A percentile compares a stretch with the other conserved stretches of the same genome.
Evolutionary conservation across 2,329 filamentous ascomycete species (phyloP).

Genomic region (Epichloe hybrida): DNA sequence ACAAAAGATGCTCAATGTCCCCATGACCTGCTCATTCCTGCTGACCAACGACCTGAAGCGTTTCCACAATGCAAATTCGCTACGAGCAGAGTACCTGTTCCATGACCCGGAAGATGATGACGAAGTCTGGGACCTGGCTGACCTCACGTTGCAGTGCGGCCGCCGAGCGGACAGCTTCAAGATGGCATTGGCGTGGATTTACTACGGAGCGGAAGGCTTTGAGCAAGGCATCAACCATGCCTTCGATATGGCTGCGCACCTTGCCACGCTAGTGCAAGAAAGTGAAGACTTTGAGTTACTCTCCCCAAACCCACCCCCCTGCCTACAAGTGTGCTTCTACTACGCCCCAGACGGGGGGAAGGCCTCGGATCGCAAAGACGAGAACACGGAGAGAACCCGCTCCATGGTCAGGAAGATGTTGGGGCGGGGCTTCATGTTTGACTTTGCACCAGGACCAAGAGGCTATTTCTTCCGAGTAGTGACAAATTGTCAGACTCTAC

Average conservation of each 20-base stretch:
- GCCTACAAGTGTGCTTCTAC: constrained; percentile 91
- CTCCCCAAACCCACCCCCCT: constrained; percentile 64
- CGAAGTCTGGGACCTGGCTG: constrained; percentile 77
- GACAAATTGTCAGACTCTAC: constrained; percentile 40
- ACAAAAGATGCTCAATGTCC: constrained; percentile 92
- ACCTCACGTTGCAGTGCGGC: constrained; percentile 85
- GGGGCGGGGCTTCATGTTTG: constrained; percentile 42
- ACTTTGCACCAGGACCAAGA: constrained; percentile 40
- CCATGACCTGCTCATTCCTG: constrained; percentile 80
- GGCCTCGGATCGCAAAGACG: constrained; percentile 25
- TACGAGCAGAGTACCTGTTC: constrained; percentile 77
- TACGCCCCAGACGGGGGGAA: constrained; percentile 43
- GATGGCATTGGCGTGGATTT: constrained; percentile 76
- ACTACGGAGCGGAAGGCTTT: constrained; percentile 69
- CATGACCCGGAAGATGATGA: constrained; percentile 38
- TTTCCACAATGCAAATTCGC: constrained; percentile 72
- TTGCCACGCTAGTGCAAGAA: constrained; percentile 44
- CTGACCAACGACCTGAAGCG: constrained; percentile 60
- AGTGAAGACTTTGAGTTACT: constrained; percentile 54
- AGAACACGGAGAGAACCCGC: constrained; percentile 36
- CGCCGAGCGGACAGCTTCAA: constrained; percentile 75
- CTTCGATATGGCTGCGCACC: constrained; percentile 54
- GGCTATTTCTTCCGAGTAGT: constrained; percentile 46
- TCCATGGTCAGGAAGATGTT: constrained; percentile 34
- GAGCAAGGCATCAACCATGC: constrained; percentile 54